Evolutionary conservation across 129 eudicot genomes (phyloP).

Genomic region (Artemisia annua): DNA sequence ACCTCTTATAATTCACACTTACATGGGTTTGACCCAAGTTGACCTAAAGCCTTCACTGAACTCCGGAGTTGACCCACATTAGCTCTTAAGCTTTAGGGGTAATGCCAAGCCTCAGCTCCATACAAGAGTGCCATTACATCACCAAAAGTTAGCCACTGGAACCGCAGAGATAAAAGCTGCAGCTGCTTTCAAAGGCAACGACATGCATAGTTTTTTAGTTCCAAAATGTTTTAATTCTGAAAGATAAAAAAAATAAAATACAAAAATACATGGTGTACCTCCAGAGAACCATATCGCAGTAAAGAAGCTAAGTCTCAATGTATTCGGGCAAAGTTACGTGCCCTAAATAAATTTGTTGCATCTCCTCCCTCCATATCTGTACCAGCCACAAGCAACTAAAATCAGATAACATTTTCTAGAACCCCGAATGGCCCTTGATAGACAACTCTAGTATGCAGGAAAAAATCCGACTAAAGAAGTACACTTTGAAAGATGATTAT

Average conservation of each 20-base stretch:
- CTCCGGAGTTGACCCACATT: slow-evolving; percentile 30
- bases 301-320: slow-evolving; percentile 47
- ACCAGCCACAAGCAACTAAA: slow-evolving; percentile 8
- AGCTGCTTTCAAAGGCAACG: no score
- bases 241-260: no score
- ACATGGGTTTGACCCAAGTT: slow-evolving; percentile 14
- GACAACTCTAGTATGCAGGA: neutral
- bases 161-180: slow-evolving; percentile 18
- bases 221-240: no score
- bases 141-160: slow-evolving; percentile 19
- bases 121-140: neutral
- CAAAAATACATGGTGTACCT: no score
- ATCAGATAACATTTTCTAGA: slow-evolving; percentile 8
- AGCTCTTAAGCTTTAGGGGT: slow-evolving; percentile 34
- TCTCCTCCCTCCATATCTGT: slow-evolving; percentile 94
- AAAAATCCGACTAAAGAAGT: neutral
- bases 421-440: neutral
- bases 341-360: slow-evolving; percentile 80
- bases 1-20: slow-evolving; percentile 29
- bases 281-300: slow-evolving; percentile 6
- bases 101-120: slow-evolving; percentile 19
- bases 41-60: slow-evolving; percentile 44
- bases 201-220: no score
- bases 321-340: slow-evolving; percentile 52
- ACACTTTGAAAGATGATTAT: neutral